Evolutionary conservation across 176 grass and related monocot genomes (phyloP).

Genomic region (Neostapfia colusana): DNA sequence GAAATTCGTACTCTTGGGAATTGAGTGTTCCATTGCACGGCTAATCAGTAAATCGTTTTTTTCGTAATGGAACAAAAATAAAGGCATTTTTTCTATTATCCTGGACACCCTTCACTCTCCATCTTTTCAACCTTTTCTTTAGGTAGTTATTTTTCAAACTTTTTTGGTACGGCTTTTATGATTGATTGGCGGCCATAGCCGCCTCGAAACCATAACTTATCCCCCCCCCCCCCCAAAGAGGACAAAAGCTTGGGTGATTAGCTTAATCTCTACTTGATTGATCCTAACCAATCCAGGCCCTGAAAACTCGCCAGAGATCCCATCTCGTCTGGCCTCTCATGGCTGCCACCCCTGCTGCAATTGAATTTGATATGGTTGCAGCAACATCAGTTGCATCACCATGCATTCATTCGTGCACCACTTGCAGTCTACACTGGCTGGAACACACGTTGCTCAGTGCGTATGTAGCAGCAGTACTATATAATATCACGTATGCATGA

Average conservation of each 20-base stretch:
- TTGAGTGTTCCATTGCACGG: background rate
- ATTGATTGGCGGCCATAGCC: constrained; percentile 47
- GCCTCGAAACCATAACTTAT: constrained; percentile 46
- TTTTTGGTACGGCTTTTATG: constrained; percentile 45
- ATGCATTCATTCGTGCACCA: constrained; percentile 5
- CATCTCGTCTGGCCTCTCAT: constrained; percentile 51
- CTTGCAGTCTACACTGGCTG: background rate
- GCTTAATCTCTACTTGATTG: constrained; percentile 35
- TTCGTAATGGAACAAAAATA: background rate
- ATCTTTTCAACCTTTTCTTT: constrained; percentile 36
- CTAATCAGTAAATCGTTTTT: background rate
- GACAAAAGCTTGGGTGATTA: constrained; percentile 40
- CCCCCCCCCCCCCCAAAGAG: constrained; percentile 25
- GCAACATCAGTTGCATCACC: background rate
- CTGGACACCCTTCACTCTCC: background rate
- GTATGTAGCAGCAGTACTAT: background rate
- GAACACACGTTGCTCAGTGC: constrained; percentile 28
- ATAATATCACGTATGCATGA: background rate
- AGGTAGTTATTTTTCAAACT: constrained; percentile 11
- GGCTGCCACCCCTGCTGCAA: constrained; percentile 11
- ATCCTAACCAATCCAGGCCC: constrained; percentile 23
- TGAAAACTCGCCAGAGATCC: constrained; percentile 50
- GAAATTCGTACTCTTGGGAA: background rate
- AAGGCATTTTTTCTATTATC: background rate
- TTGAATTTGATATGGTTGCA: constrained; percentile 20